phyloP scores from a whole-genome alignment of 768 basidiomycete species.

The Mycena polygramma region DNA sequence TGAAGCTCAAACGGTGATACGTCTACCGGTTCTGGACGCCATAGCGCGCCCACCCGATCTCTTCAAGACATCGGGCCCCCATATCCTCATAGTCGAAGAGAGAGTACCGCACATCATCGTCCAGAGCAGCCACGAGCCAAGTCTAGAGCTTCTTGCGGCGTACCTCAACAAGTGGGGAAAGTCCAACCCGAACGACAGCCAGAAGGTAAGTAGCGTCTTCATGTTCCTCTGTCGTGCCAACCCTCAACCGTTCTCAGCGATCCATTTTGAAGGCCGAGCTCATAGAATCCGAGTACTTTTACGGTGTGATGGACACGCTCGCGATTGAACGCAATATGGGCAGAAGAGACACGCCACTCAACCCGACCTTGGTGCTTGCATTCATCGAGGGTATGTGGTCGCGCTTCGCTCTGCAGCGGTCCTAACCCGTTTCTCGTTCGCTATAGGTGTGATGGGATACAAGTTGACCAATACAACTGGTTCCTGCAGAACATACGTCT shows the following conservation, averaged over 20 bases:
- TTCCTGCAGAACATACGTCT: conserved; percentile 47
- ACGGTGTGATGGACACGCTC: conserved; percentile 50
- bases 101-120: conserved; percentile 44
- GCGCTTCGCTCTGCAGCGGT: no score
- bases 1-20: conserved; percentile 28
- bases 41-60: conserved; percentile 51
- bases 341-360: conserved; percentile 37
- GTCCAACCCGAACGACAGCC: conserved; percentile 45
- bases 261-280: conserved; percentile 49
- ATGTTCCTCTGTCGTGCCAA: background rate
- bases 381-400: conserved; percentile 47
- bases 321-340: conserved; percentile 47
- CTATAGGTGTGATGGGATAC: conserved; percentile 51
- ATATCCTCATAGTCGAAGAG: conserved; percentile 51
- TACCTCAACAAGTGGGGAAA: conserved; percentile 56
- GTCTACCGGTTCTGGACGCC: conserved; percentile 46
- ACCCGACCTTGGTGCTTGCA: conserved; percentile 52
- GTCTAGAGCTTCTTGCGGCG: conserved; percentile 48
- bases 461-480: conserved; percentile 51
- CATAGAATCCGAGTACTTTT: conserved; percentile 51
- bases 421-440: no score
- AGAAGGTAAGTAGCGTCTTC: conserved; percentile 39
- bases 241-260: conserved; percentile 39
- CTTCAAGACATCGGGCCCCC: conserved; percentile 47
- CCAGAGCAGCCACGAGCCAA: conserved; percentile 54